Evolutionary conservation across 2,329 filamentous ascomycete genomes (phyloP).

Genomic region (Ophiocordyceps robertsii): DNA sequence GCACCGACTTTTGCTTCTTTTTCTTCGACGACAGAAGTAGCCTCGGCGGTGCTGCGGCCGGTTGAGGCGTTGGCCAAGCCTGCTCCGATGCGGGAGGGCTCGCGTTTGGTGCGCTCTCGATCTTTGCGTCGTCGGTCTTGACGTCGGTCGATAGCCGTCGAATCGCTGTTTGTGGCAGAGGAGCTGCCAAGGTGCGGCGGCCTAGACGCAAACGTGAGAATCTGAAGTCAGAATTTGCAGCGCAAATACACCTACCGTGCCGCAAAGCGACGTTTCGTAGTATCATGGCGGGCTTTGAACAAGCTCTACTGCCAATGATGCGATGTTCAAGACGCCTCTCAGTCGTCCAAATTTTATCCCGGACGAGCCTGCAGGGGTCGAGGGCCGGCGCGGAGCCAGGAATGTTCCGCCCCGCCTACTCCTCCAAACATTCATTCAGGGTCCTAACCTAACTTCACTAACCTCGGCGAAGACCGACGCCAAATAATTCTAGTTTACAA

Average conservation of each 20-base stretch:
- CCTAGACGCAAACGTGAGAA: conserved; percentile 20
- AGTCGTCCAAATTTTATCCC: neutral
- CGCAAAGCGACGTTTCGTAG: conserved; percentile 38
- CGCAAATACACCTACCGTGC: conserved; percentile 31
- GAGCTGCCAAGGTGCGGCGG: conserved; percentile 36
- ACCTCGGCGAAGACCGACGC: no score
- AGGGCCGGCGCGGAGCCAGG: neutral
- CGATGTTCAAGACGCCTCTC: conserved; percentile 6
- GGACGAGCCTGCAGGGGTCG: neutral
- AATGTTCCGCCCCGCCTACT: neutral
- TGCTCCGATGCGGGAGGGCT: neutral
- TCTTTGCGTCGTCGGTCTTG: conserved; percentile 5
- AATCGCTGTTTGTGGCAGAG: conserved; percentile 20
- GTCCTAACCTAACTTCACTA: no score
- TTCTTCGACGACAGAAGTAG: conserved; percentile 12
- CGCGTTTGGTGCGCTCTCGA: neutral
- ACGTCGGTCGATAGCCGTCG: conserved; percentile 20
- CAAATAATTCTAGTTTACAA: neutral
- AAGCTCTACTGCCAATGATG: conserved; percentile 6
- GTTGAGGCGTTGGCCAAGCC: conserved; percentile 10
- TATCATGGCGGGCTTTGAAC: conserved; percentile 32
- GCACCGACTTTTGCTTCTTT: conserved; percentile 20
- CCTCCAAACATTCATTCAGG: neutral
- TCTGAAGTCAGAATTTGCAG: conserved; percentile 1
- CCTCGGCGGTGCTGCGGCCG: conserved; percentile 9